phyloP scores from a whole-genome alignment of 1,284 basidiomycete species.

The Pseudozyma thailandica region DNA sequence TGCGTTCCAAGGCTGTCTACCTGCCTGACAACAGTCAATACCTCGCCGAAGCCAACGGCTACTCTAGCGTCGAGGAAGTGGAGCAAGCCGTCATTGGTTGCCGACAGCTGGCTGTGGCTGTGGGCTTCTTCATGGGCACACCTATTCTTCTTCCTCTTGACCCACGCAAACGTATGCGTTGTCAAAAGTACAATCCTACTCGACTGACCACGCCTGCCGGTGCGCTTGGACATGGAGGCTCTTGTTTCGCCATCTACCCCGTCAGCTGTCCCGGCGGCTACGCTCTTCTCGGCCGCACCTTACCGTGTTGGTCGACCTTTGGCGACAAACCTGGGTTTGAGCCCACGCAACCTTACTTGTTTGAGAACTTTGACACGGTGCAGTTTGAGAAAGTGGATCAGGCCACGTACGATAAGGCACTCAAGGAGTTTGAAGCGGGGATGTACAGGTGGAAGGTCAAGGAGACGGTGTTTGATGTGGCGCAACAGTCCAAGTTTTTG shows the following conservation, averaged over 20 bases:
- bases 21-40: constrained; percentile 78
- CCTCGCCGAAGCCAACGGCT: constrained; percentile 75
- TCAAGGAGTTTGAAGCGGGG: constrained; percentile 75
- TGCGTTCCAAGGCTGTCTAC: constrained; percentile 75
- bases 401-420: constrained; percentile 69
- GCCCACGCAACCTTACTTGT: constrained; percentile 73
- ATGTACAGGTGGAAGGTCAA: constrained; percentile 73
- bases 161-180: constrained; percentile 72
- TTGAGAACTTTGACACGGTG: constrained; percentile 77
- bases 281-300: constrained; percentile 72
- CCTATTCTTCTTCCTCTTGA: constrained; percentile 70
- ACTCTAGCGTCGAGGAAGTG: constrained; percentile 59
- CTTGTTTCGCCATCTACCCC: constrained; percentile 76
- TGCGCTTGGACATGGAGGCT: constrained; percentile 70
- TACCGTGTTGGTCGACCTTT: constrained; percentile 76
- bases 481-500: constrained; percentile 72
- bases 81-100: constrained; percentile 66
- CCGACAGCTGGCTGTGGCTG: constrained; percentile 58
- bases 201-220: constrained; percentile 72
- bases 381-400: constrained; percentile 51
- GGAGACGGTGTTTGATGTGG: constrained; percentile 72
- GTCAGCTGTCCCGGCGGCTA: constrained; percentile 77
- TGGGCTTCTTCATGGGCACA: constrained; percentile 64
- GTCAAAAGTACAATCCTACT: constrained; percentile 70
- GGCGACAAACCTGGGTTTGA: constrained; percentile 72